Evolutionary conservation across 768 basidiomycete genomes (phyloP), one percentile per base, ranked within the genome.

Genomic region (Collybia nuda): DNA sequence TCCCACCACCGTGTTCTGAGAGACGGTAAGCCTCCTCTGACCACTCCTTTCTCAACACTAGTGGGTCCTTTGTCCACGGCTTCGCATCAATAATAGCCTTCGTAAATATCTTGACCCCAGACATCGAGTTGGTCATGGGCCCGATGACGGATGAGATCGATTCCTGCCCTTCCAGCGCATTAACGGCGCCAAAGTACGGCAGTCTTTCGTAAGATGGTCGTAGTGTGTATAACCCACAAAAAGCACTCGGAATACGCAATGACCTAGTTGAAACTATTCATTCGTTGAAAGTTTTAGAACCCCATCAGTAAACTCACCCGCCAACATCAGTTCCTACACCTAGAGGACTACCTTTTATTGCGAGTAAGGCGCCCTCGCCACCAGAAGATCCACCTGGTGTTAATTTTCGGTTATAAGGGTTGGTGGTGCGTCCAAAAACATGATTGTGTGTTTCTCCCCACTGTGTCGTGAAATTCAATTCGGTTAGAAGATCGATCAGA

Each of bases 281-380:
- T 43, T 28, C 4, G 40, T 8, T 9, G 18, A 4, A 3, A 35
- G 14, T 5, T 23, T 8, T 6, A 2, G 8, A 8, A 46, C n/a
- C 22, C 22, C 17, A 15, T 2, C 15, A 22, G 12, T 14, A 15
- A 21, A 54, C 72, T 28, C 32, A 82, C 81, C 81, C 81, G 48
- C 78, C 80, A 37, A 85, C 78, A 61, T 85, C 85, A 1, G 85
- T 82, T 3, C 84, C 85, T 3, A 86, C 72, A 5, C 84, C 84
- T 1, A 88, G 58, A 3, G 78, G 77, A 40, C 78, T 78, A 11
- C 85, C 84, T 53, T 75, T 78, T 68, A 85, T 68, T 0, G 78
- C 85, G 2, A 86, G 52, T 0, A 87, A 68, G 0, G 85, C 84
- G 7, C 80, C 81, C 67, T 88, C 86, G 1, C 86, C 86, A 1